Evolutionary conservation across 345 rosid species (phyloP).

Genomic region (Salix dunnii): DNA sequence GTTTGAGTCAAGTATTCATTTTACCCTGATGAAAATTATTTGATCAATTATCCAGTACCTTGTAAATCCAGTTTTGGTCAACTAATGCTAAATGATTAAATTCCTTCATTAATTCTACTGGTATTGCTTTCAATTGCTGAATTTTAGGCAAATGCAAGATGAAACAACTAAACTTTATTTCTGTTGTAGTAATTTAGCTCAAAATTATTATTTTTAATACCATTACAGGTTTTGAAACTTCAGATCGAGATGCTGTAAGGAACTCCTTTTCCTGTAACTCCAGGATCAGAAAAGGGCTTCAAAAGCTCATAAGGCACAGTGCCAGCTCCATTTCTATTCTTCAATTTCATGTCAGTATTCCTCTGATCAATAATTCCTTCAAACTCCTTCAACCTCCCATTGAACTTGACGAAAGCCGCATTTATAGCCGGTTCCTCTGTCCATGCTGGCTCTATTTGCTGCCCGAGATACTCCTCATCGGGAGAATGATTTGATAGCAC

Average conservation of each 20-base stretch:
- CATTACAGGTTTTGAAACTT: neutral
- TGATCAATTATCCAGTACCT: too few species aligned
- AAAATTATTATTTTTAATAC: too few species aligned
- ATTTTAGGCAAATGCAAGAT: neutral
- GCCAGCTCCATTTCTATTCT: slow-evolving; percentile 8
- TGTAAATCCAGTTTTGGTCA: neutral
- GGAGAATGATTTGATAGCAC: neutral
- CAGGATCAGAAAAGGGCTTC: slow-evolving; percentile 10
- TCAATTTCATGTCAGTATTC: neutral
- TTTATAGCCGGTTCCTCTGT: neutral
- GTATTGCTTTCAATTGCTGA: neutral
- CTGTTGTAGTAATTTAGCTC: neutral
- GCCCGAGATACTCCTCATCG: neutral
- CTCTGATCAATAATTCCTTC: neutral
- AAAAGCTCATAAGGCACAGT: slow-evolving; percentile 7
- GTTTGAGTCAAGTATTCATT: too few species aligned
- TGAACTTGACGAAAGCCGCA: neutral
- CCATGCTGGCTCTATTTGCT: neutral
- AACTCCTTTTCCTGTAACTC: slow-evolving; percentile 13
- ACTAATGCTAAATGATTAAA: too few species aligned
- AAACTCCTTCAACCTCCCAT: neutral
- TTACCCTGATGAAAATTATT: too few species aligned
- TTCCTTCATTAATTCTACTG: neutral
- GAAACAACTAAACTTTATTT: too few species aligned
- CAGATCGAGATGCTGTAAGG: slow-evolving; percentile 14